Conservation (phyloP, 192 early-diverging fungal genomes). For the Ramicandelaber brevisporus region DNA sequence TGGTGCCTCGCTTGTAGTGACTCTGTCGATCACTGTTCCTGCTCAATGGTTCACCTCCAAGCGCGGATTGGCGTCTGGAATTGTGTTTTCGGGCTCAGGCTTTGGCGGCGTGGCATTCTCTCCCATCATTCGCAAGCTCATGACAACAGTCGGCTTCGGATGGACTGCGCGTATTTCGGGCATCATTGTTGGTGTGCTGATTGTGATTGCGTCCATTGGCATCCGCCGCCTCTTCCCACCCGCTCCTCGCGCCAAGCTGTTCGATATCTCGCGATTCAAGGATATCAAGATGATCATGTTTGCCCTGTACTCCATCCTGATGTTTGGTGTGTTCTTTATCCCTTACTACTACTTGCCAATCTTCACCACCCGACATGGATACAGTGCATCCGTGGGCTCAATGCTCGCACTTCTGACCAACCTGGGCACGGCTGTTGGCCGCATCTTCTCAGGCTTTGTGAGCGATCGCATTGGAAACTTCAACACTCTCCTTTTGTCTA, state of each 20-base stretch:
- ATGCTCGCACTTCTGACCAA: slow-evolving; percentile 36
- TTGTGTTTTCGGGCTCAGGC: slow-evolving; percentile 21
- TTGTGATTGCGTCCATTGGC: slow-evolving; percentile 12
- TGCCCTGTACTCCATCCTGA: slow-evolving; percentile 11
- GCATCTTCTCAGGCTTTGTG: slow-evolving; percentile 30
- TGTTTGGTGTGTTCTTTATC: slow-evolving; percentile 23
- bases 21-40: slow-evolving; percentile 18
- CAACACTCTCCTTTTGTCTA: slow-evolving; percentile 25
- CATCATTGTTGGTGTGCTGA: slow-evolving; percentile 12
- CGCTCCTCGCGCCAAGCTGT: slow-evolving; percentile 6
- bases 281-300: slow-evolving; percentile 14
- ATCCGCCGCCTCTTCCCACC: slow-evolving; percentile 9
- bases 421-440: slow-evolving; percentile 27
- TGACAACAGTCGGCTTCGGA: slow-evolving; percentile 14
- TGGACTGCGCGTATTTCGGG: slow-evolving; percentile 24
- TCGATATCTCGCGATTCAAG: slow-evolving; percentile 16
- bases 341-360: slow-evolving; percentile 24
- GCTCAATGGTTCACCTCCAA: slow-evolving; percentile 24
- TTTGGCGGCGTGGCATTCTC: slow-evolving; percentile 23
- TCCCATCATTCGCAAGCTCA: slow-evolving; percentile 17
- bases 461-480: slow-evolving; percentile 27
- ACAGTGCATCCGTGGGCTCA: slow-evolving; percentile 13
- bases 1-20: slow-evolving; percentile 19
- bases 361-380: slow-evolving; percentile 9
- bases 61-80: slow-evolving; percentile 20